Evolutionary conservation across 768 basidiomycete species (phyloP), one percentile per base, ranked within the genome.

Genomic region (Lentinus brumalis): DNA sequence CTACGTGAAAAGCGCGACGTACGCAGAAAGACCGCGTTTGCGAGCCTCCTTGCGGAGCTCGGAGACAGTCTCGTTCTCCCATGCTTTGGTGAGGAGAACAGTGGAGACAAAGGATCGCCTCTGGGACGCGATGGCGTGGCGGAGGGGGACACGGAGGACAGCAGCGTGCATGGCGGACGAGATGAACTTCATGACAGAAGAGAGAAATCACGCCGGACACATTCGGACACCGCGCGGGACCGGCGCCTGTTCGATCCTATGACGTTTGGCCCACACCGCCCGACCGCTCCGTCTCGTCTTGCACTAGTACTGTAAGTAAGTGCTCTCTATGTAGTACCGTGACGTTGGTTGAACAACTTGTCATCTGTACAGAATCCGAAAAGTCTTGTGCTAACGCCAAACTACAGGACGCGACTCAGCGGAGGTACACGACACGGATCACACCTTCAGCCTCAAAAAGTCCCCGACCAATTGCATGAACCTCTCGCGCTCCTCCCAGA

Each of bases 11-110:
- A 30, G 61, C 55, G 45, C 50, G 53, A 70, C 72, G 41, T 74
- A 87, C 86, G 76, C 71, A 47, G 86, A 76, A 39, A 89, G 70
- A 55, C 85, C 85, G 57, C 86, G 83, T 45, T 69, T 67, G 68
- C 76, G 86, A 50, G 83, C 81, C 69, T 87, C 83, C 64, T 77
- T 77, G 64, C 78, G 79, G 46, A 88, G 78, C 42, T 80, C 77
- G 16, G 74, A 72, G 59, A 85, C 70, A 56, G 80, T 76, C 63
- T 83, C 77, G 58, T 75, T 80, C 61, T 84, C 79, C 83, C 84
- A 86, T 52, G 82, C 77, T 61, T 81, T 78, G 38, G 81, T 78
- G 59, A 87, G 81, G 26, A 86, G 79, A 39, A 83, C 80, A 16
- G 85, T 79, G 31, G 85, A 86, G 47, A 83, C 83, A 57, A 83